A percentile compares a stretch with the other conserved stretches of the same genome.
Evolutionary conservation across 2,329 filamentous ascomycete genomes (phyloP).

Genomic region (Arthrobotrys musiformis): DNA sequence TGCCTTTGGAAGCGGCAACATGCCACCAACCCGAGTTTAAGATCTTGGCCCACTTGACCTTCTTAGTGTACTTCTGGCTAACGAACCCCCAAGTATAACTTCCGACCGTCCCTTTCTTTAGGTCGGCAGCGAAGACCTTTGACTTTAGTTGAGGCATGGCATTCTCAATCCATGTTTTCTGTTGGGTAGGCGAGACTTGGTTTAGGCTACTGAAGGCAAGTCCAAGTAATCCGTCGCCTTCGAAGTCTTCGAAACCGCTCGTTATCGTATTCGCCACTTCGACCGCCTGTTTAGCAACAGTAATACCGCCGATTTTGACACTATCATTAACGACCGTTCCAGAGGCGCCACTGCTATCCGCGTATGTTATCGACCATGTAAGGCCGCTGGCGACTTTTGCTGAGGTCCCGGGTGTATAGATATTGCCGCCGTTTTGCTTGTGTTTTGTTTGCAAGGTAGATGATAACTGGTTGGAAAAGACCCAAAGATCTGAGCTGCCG

Average conservation of each 20-base stretch:
- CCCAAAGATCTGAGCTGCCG: conserved; percentile 80
- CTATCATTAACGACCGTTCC: conserved; percentile 76
- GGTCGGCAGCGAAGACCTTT: conserved; percentile 70
- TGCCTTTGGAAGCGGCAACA: conserved; percentile 26
- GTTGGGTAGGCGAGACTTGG: conserved; percentile 68
- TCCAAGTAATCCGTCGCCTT: conserved; percentile 74
- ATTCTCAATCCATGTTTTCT: conserved; percentile 81
- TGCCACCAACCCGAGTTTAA: conserved; percentile 38
- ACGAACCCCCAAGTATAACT: conserved; percentile 71
- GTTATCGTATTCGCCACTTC: conserved; percentile 73
- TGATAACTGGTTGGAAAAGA: conserved; percentile 73
- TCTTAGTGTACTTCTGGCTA: conserved; percentile 67
- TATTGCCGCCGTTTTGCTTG: conserved; percentile 59
- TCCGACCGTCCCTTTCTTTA: conserved; percentile 66
- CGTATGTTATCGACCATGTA: conserved; percentile 75
- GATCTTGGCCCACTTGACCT: conserved; percentile 65
- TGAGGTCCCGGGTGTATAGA: conserved; percentile 69
- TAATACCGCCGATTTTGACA: conserved; percentile 74
- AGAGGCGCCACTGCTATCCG: conserved; percentile 72
- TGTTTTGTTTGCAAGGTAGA: conserved; percentile 66
- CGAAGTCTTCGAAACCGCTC: conserved; percentile 68
- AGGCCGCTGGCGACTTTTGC: conserved; percentile 63
- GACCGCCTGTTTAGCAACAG: conserved; percentile 72
- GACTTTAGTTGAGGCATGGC: conserved; percentile 66
- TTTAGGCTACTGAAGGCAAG: conserved; percentile 74